Evolutionary conservation across 2,329 filamentous ascomycete species (phyloP).

Genomic region (Fonsecaea multimorphosa): DNA sequence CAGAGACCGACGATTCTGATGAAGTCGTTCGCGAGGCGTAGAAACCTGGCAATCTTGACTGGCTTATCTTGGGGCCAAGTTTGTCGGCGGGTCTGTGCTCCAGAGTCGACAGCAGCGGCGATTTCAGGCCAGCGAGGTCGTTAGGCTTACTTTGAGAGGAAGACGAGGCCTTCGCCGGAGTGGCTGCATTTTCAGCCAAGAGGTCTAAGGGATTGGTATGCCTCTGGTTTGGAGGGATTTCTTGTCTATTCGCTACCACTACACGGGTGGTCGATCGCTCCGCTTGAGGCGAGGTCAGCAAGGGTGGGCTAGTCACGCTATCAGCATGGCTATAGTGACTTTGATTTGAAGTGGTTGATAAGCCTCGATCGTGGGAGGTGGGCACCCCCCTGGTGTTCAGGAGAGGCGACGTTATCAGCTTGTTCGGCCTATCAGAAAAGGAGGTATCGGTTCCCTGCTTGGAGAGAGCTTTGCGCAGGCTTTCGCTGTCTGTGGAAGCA

Average conservation of each 20-base stretch:
- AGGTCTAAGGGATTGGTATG: constrained; percentile 41
- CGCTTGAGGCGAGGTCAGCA: constrained; percentile 13
- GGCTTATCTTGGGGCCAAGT: constrained; percentile 48
- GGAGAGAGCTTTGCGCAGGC: constrained; percentile 38
- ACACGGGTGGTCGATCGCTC: constrained; percentile 27
- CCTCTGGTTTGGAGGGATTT: constrained; percentile 18
- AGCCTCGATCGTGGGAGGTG: constrained; percentile 31
- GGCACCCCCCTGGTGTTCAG: constrained; percentile 15
- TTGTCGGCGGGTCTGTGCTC: constrained; percentile 42
- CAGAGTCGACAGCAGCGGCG: constrained; percentile 27
- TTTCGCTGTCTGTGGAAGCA: constrained; percentile 33
- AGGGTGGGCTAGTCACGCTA: constrained; percentile 14
- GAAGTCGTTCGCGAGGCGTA: constrained; percentile 50
- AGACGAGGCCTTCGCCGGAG: constrained; percentile 8
- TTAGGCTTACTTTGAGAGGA: constrained; percentile 11
- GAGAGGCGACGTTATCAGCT: constrained; percentile 29
- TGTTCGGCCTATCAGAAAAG: constrained; percentile 24
- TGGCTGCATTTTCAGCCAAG: constrained; percentile 37
- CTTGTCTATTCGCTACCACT: constrained; percentile 24
- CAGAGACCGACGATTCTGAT: constrained; percentile 43
- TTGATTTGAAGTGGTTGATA: constrained; percentile 28
- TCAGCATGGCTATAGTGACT: constrained; percentile 28
- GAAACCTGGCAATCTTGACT: constrained; percentile 55
- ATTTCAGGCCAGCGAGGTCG: constrained; percentile 29
- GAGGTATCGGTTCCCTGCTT: constrained; percentile 42